Evolutionary conservation across 2,329 filamentous ascomycete genomes (phyloP), one percentile per base, ranked within the genome.

Genomic region (Ceratocystis papillata): DNA sequence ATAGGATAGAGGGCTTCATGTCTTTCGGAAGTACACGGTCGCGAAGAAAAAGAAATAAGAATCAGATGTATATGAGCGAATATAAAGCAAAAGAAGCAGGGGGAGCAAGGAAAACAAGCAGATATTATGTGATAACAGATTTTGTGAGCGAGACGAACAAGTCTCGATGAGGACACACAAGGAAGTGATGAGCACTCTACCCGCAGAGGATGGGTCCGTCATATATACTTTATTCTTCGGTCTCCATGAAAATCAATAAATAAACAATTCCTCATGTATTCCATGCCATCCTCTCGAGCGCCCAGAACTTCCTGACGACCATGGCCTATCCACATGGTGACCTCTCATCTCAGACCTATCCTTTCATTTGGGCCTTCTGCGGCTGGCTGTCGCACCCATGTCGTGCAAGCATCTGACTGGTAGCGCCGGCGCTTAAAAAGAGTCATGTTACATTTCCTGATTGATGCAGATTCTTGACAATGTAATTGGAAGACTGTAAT

Each of bases 1-100:
- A 69, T 70, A 81, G 70, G 69, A 77, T 74, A 69, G 79, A 79
- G 70, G 65, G 46, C 30, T 65, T 67, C 66, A 65, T 65, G 22
- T 48, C 62, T 57, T 25, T 20, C 22, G 6, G 50, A 45, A 44
- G 20, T 41, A 33, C 7, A 55, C 10, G 17, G 37, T 15, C 10
- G 37, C 37, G 46, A 12, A 28, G 28, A 48, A 46, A 25, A 45
- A 25, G 5, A 28, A 25, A 28, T 7, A 65, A 44, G 60, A 45
- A 41, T 1, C 10, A 22, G 44, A 57, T 12, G n/a, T 55, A 62
- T 28, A 28, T 25, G 46, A n/a, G 25, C 17, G 20, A 44, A 50
- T 25, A 37, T 28, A 50, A 57, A 28, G 12, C 37, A 33, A 65
- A 8, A 25, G 17, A 30, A 44, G 12, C 5, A 64, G 0, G 15